Conservation (phyloP, 129 eudicot species). For the Flaveria ramosissima region DNA sequence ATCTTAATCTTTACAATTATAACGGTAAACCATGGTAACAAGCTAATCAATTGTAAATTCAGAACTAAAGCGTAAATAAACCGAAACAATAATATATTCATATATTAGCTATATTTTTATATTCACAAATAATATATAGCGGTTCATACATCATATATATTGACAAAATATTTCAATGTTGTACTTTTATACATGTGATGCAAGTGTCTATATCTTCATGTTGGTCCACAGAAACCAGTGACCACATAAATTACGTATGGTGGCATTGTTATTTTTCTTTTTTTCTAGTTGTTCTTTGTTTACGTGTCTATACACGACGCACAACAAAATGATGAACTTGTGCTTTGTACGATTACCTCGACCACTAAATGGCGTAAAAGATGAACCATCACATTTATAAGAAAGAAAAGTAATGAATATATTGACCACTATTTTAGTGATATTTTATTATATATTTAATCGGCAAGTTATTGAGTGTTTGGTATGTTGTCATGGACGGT, state of each 20-base stretch:
- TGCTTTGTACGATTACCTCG: slow-evolving; percentile 1
- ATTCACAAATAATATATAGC: no score
- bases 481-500: no score
- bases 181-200: neutral
- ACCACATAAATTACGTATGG: neutral
- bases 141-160: no score
- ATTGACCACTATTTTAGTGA: neutral
- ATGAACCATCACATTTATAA: neutral
- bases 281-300: neutral
- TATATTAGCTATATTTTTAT: no score
- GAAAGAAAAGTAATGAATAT: neutral
- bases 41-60: neutral
- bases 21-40: neutral
- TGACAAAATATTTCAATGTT: no score
- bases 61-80: no score
- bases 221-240: neutral
- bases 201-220: neutral
- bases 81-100: no score
- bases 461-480: no score
- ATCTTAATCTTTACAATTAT: neutral
- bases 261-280: neutral
- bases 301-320: neutral
- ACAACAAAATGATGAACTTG: neutral
- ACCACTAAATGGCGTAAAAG: neutral
- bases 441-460: neutral